Evolutionary conservation across 2,329 filamentous ascomycete genomes (phyloP), one percentile per base, ranked within the genome.

Genomic region (Xylaria hypoxylon): DNA sequence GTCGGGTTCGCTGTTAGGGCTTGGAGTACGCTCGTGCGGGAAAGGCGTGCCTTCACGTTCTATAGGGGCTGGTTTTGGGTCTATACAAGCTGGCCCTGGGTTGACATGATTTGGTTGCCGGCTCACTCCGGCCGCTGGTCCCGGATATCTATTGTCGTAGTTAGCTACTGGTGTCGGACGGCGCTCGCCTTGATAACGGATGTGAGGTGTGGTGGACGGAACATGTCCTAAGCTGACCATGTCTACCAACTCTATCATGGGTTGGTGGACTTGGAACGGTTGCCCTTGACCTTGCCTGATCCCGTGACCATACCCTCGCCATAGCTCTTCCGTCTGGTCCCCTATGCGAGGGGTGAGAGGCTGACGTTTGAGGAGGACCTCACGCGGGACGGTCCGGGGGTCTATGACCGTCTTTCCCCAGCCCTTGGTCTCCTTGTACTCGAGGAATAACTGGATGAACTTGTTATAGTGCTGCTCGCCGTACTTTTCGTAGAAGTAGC

Each of bases 351-450:
- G 19, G 8, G 63, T 60, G 2, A 58, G 44, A 2, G 65, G 57
- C 22, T 59, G 44, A 2, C 44, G 38, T 19, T 61, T 45, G 50
- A 73, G 55, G 17, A 75, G 72, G 4, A 52, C 62, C 17, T 65
- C 58, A 6, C 45, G 50, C 5, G 72, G 65, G 1, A 77, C 47
- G 11, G 60, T 59, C 1, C 50, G 40, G 5, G 73, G 74, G 17
- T 73, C 69, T n/a, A 75, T 56, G 19, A 58, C 42, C 47, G 57
- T 56, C 28, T 51, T 69, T 0, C 13, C 38, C 53, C 70, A 60
- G 11, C 73, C 72, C 7, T 52, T 69, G 2, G 44, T 19, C 17
- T 68, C 59, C 62, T 77, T 76, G 38, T 73, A 76, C 28, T 64
- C 61, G 19, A 77, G 60, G 61, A 75, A 77, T 13, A 50, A 62